A percentile compares a stretch with the other conserved stretches of the same genome.
These are phyloP conservation scores for Yarrowia hollandica DNA, from an alignment of 805 yeast species.

Conservation along the genomic window DNA sequence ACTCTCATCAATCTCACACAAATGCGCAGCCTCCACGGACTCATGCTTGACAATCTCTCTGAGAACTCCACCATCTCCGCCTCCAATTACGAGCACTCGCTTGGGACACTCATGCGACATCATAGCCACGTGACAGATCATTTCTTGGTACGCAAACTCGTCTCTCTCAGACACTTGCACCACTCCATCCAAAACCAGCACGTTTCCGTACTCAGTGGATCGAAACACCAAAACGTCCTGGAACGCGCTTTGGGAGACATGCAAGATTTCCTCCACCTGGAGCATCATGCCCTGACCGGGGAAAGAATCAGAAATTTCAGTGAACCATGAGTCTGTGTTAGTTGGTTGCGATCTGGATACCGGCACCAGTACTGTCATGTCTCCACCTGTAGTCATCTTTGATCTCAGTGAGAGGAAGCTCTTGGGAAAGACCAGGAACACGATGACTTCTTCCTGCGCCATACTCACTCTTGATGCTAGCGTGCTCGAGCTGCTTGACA, in stretches of 20 bases:
- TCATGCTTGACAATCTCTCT: conserved; percentile 82
- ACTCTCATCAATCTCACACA: conserved; percentile 87
- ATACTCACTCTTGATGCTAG: background rate
- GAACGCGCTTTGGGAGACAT: conserved; percentile 80
- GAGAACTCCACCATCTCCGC: conserved; percentile 95
- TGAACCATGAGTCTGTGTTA: conserved; percentile 83
- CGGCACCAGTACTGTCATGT: too few relatives aligned
- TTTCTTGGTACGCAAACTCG: conserved; percentile 91
- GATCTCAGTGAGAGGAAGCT: background rate
- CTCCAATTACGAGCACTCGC: conserved; percentile 83
- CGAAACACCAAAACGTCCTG: conserved; percentile 81
- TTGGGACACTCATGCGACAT: conserved; percentile 75
- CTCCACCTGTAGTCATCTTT: too few relatives aligned
- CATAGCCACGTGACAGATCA: conserved; percentile 81
- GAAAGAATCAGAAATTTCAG: conserved; percentile 95
- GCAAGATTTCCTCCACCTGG: conserved; percentile 81
- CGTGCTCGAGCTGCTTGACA: background rate
- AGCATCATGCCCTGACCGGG: conserved; percentile 98
- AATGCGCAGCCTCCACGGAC: conserved; percentile 58
- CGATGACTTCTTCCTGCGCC: too few relatives aligned
- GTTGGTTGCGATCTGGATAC: too few relatives aligned
- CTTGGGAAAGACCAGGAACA: too few relatives aligned
- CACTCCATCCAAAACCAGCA: conserved; percentile 83
- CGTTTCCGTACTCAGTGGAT: conserved; percentile 78
- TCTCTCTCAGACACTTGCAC: conserved; percentile 90